A percentile compares a stretch with the other conserved stretches of the same genome.
Evolutionary conservation across 2,329 filamentous ascomycete species (phyloP).

Genomic region (Colletotrichum sp.): DNA sequence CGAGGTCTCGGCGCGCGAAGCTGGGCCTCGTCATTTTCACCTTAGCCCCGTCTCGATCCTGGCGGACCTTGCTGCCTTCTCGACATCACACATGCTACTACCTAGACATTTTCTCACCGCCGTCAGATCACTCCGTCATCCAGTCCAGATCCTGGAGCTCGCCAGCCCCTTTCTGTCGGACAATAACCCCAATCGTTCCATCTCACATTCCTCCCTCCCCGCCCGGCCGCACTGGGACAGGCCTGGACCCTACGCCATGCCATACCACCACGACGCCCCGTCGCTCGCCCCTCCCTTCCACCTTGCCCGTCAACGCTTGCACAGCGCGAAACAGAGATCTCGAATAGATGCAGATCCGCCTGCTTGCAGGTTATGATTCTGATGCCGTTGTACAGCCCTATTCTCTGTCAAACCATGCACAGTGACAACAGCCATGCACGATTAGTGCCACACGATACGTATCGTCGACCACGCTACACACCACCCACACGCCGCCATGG

Average conservation of each 20-base stretch:
- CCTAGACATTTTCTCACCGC: background rate
- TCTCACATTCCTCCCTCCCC: background rate
- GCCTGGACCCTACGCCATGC: background rate
- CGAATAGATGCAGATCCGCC: conserved; percentile 28
- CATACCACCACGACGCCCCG: background rate
- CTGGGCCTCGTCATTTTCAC: background rate
- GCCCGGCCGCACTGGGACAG: background rate
- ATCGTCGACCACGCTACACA: background rate
- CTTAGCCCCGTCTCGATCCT: background rate
- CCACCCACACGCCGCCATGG: background rate
- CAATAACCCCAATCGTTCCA: background rate
- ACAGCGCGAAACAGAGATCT: conserved; percentile 26
- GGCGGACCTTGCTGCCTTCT: background rate
- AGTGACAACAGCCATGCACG: conserved; percentile 17
- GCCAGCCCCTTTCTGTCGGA: background rate
- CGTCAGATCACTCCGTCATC: background rate
- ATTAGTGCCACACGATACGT: background rate
- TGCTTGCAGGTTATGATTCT: conserved; percentile 19
- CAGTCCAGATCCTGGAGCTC: background rate
- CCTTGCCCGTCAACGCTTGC: background rate
- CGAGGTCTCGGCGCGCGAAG: background rate
- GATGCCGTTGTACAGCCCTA: conserved; percentile 19
- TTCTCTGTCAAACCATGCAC: conserved; percentile 10
- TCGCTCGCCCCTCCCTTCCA: background rate
- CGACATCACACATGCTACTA: background rate